Conservation (phyloP, 768 basidiomycete genomes). For the Coprinopsis sp. region DNA sequence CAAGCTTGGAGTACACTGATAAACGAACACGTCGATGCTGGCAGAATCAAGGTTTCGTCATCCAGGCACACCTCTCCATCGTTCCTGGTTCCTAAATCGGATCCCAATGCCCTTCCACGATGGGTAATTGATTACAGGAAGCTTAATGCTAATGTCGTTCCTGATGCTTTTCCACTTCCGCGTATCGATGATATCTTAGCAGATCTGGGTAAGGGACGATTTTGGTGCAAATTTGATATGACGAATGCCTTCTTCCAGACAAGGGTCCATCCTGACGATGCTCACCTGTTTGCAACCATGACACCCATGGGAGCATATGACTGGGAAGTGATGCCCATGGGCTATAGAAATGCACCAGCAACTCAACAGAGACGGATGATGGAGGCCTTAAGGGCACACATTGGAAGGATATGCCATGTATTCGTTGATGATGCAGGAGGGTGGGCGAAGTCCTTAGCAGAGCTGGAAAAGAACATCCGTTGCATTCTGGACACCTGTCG, state of each 20-base stretch:
- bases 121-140: constrained; percentile 33
- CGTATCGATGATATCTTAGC: constrained; percentile 26
- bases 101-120: constrained; percentile 21
- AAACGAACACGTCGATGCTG: constrained; percentile 27
- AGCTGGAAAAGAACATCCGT: constrained; percentile 10
- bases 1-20: constrained; percentile 26
- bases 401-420: constrained; percentile 21
- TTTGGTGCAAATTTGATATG: constrained; percentile 26
- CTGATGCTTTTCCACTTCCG: constrained; percentile 26
- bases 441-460: constrained; percentile 17
- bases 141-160: constrained; percentile 27
- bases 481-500: constrained; percentile 11
- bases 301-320: constrained; percentile 38
- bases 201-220: constrained; percentile 28
- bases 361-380: constrained; percentile 26
- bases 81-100: constrained; percentile 35
- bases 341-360: constrained; percentile 19
- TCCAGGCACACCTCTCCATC: constrained; percentile 25
- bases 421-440: constrained; percentile 23
- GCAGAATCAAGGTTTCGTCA: constrained; percentile 22
- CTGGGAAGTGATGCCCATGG: constrained; percentile 38
- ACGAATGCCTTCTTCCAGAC: constrained; percentile 24
- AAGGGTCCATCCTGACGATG: constrained; percentile 17
- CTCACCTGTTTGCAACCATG: constrained; percentile 29
- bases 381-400: constrained; percentile 18